These are phyloP conservation scores for Hyphodiscus hymeniophilus DNA, from an alignment of 495 filamentous ascomycete genomes.

Conservation along the genomic window DNA sequence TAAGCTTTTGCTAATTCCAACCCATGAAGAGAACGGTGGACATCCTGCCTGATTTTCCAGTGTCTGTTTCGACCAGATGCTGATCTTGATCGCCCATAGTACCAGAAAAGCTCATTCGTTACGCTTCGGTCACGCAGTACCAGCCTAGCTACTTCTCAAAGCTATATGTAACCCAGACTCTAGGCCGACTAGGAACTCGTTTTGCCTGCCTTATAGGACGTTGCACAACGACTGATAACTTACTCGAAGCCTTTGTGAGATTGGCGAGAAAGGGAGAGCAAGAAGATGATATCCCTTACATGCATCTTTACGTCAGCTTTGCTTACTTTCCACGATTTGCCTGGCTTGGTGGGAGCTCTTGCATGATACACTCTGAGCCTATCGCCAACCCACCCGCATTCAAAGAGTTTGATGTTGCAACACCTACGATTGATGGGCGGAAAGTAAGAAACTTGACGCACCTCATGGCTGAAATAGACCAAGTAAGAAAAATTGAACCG, in stretches of 20 bases:
- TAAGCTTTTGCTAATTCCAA: conserved; percentile 20
- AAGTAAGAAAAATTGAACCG: conserved; percentile 30
- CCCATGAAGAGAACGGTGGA: conserved; percentile 36
- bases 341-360: too few species aligned
- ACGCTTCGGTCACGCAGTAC: not conserved
- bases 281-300: too few species aligned
- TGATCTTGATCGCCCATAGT: conserved; percentile 27
- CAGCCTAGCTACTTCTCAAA: not conserved
- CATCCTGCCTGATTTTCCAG: conserved; percentile 27
- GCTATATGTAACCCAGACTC: not conserved
- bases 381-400: too few species aligned
- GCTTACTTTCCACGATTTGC: too few species aligned
- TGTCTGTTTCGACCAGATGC: conserved; percentile 8
- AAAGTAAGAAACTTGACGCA: too few species aligned
- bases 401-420: too few species aligned
- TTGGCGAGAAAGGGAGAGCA: not conserved
- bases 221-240: not conserved
- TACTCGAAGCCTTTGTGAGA: not conserved
- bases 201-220: not conserved
- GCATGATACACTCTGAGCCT: too few species aligned
- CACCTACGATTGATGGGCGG: too few species aligned
- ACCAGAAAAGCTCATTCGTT: conserved; percentile 1
- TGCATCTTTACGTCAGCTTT: too few species aligned
- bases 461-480: not conserved
- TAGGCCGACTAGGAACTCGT: not conserved